Percentiles rank a stretch among this genome's conserved stretches.
These are phyloP conservation scores for Podospora bellae-mahoneyi DNA, from an alignment of 495 filamentous ascomycete species.

Conservation along the genomic window DNA sequence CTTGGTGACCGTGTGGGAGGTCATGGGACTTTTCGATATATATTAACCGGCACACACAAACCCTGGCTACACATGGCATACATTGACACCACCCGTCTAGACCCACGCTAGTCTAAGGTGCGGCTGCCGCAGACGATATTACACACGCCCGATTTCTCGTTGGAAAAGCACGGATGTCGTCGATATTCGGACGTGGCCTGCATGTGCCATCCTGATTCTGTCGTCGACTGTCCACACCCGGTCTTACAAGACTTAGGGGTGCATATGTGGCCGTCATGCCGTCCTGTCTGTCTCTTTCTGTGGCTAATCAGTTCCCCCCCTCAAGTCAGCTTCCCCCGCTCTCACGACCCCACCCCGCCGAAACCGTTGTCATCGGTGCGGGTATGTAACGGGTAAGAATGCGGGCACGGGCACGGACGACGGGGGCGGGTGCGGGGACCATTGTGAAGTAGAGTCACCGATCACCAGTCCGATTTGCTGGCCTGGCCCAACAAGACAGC, in stretches of 20 bases:
- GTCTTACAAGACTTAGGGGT: background rate
- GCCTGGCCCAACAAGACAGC: background rate
- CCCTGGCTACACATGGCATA: constrained; percentile 1
- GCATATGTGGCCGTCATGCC: background rate
- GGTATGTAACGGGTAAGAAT: background rate
- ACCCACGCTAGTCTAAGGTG: constrained; percentile 16
- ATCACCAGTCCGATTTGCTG: background rate
- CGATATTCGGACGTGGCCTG: background rate
- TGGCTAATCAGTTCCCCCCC: background rate
- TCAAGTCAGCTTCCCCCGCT: background rate
- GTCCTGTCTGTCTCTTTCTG: background rate
- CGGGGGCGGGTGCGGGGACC: background rate
- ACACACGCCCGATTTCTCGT: constrained; percentile 9
- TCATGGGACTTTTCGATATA: constrained; percentile 26
- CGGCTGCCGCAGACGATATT: constrained; percentile 11
- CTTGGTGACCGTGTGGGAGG: constrained; percentile 1
- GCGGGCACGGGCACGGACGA: background rate
- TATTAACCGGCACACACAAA: constrained; percentile 28
- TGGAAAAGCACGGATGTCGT: background rate
- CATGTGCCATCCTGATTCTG: background rate
- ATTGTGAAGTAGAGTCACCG: background rate
- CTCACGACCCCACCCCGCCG: background rate
- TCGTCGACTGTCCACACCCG: background rate
- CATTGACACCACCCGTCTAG: constrained; percentile 16
- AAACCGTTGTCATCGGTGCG: background rate